These are phyloP conservation scores for Ophiobolus disseminans DNA, from an alignment of 2,329 filamentous ascomycete species.

Conservation along the genomic window DNA sequence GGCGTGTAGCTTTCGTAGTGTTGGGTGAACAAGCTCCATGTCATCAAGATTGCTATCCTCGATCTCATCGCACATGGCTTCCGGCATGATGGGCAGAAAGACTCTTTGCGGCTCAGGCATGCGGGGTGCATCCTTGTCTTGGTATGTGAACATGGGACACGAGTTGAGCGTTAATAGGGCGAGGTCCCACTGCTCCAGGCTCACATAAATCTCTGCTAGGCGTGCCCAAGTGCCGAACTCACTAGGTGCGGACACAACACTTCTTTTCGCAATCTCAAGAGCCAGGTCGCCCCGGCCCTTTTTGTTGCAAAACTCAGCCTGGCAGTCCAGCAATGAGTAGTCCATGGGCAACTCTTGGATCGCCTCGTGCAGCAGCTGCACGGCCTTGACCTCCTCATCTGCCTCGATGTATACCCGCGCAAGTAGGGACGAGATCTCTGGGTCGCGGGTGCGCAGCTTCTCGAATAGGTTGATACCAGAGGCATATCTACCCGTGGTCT, in stretches of 20 bases:
- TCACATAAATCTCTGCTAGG: slow-evolving; percentile 90
- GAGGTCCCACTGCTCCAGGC: slow-evolving; percentile 95
- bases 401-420: slow-evolving; percentile 92
- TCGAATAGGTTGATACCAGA: slow-evolving; percentile 98
- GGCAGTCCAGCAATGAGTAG: slow-evolving; percentile 92
- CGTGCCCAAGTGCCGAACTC: slow-evolving; percentile 98
- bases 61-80: slow-evolving; percentile 93
- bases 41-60: slow-evolving; percentile 85
- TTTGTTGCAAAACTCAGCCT: slow-evolving; percentile 87
- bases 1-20: slow-evolving; percentile 82
- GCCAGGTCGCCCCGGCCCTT: slow-evolving; percentile 90
- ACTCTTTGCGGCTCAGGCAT: slow-evolving; percentile 94
- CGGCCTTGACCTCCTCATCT: slow-evolving; percentile 95
- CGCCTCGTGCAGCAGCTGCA: slow-evolving; percentile 84
- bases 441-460: slow-evolving; percentile 87
- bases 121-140: slow-evolving; percentile 93
- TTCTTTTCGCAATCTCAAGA: slow-evolving; percentile 89
- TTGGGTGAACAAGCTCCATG: slow-evolving; percentile 85
- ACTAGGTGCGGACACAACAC: slow-evolving; percentile 92
- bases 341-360: slow-evolving; percentile 95
- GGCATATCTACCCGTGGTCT: slow-evolving; percentile 90
- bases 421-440: slow-evolving; percentile 91
- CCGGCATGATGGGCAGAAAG: slow-evolving; percentile 82
- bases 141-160: slow-evolving; percentile 99
- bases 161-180: slow-evolving; percentile 95